Conservation (phyloP, 192 early-diverging fungal species). For the Pecoramyces ruminantium region DNA sequence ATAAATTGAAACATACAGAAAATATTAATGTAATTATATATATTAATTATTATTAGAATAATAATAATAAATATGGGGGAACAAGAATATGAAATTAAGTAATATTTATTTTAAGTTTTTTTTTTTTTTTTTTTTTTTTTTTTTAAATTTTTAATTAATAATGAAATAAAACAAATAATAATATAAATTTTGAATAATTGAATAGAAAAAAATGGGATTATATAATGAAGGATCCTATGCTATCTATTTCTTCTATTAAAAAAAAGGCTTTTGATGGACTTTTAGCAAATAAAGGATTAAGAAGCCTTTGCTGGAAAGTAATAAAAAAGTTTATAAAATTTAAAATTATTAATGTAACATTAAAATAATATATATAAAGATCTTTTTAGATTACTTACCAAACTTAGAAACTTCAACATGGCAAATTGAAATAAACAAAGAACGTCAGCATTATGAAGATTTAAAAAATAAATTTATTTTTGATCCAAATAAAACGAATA, state of each 20-base stretch:
- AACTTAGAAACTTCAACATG: background rate
- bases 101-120: background rate
- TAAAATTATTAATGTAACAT: too few species aligned
- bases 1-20: too few species aligned
- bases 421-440: slow-evolving; percentile 7
- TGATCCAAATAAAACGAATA: slow-evolving; percentile 31
- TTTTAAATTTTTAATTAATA: too few species aligned
- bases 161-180: too few species aligned
- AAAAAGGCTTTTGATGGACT: background rate
- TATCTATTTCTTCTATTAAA: background rate
- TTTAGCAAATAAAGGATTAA: background rate
- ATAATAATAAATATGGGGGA: background rate
- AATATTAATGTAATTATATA: too few species aligned
- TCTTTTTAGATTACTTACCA: background rate
- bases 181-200: too few species aligned
- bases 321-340: too few species aligned
- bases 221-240: background rate
- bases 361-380: too few species aligned
- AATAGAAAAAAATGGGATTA: background rate
- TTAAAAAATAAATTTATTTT: slow-evolving; percentile 49
- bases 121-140: too few species aligned
- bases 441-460: slow-evolving; percentile 49
- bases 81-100: background rate
- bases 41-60: background rate
- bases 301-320: background rate